These are phyloP conservation scores for Sclerotinia spermophila DNA, from an alignment of 2,329 filamentous ascomycete genomes.

Conservation along the genomic window DNA sequence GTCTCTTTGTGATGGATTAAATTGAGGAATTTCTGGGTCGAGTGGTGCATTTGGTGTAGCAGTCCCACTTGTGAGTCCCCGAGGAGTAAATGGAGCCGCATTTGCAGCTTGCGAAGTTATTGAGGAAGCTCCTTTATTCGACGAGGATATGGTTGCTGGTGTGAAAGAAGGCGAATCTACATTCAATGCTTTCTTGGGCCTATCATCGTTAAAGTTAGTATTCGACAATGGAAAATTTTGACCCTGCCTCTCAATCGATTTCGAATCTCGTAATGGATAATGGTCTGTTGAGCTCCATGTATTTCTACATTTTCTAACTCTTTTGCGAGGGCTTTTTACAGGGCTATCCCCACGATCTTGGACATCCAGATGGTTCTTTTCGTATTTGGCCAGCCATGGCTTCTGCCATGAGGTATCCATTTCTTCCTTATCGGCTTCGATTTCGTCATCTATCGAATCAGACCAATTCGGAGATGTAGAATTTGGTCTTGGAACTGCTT, in stretches of 20 bases:
- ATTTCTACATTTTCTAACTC: neutral
- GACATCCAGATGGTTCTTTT: too few relatives aligned
- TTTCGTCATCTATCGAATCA: neutral
- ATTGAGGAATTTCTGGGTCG: constrained; percentile 43
- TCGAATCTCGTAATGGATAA: neutral
- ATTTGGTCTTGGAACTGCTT: neutral
- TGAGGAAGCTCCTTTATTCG: constrained; percentile 61
- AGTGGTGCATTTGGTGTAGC: constrained; percentile 33
- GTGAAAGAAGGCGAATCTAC: constrained; percentile 97
- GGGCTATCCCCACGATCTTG: neutral
- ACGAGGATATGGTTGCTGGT: constrained; percentile 53
- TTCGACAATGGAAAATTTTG: neutral
- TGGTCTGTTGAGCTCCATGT: neutral
- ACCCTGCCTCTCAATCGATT: neutral
- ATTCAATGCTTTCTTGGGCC: constrained; percentile 75
- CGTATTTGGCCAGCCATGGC: neutral
- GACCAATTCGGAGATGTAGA: neutral
- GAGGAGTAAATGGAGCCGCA: constrained; percentile 80
- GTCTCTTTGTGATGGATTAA: constrained; percentile 56
- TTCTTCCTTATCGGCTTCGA: neutral
- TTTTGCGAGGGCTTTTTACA: neutral
- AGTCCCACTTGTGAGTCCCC: constrained; percentile 45
- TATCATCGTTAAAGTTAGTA: constrained; percentile 29
- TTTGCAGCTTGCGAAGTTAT: constrained; percentile 89
- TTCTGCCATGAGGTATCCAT: neutral